Evolutionary conservation across 768 basidiomycete species (phyloP).

Genomic region (Leccinum obscurum): DNA sequence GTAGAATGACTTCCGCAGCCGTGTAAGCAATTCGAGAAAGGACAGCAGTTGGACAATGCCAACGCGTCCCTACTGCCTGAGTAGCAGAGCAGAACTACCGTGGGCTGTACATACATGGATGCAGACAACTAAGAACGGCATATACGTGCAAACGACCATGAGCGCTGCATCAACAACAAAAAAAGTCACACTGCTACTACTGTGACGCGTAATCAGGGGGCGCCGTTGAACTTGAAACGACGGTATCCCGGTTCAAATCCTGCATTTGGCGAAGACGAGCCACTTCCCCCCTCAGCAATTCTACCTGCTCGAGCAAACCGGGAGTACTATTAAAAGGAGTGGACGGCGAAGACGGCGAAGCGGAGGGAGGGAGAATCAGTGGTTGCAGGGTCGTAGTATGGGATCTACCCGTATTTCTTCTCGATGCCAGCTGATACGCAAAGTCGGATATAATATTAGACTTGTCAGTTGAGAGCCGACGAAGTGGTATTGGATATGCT

Average conservation of each 20-base stretch:
- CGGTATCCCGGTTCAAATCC: neutral
- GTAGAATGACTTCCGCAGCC: too few species aligned
- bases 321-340: neutral
- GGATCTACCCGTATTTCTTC: neutral
- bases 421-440: neutral
- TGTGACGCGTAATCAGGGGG: neutral
- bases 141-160: too few species aligned
- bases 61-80: too few species aligned
- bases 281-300: constrained; percentile 7
- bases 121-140: too few species aligned
- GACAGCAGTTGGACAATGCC: too few species aligned
- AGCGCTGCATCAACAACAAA: too few species aligned
- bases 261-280: constrained; percentile 8
- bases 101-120: too few species aligned
- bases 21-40: too few species aligned
- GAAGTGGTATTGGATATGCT: neutral
- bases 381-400: neutral
- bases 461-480: too few species aligned
- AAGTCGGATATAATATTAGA: neutral
- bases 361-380: neutral
- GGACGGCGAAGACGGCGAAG: neutral
- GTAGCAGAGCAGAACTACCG: too few species aligned
- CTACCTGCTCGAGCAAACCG: constrained; percentile 7
- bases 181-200: too few species aligned
- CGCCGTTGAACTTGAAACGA: neutral